Percentiles rank a stretch among this genome's conserved stretches.
These are phyloP conservation scores for Priceomyces medius DNA, from an alignment of 805 yeast species.

Conservation along the genomic window DNA sequence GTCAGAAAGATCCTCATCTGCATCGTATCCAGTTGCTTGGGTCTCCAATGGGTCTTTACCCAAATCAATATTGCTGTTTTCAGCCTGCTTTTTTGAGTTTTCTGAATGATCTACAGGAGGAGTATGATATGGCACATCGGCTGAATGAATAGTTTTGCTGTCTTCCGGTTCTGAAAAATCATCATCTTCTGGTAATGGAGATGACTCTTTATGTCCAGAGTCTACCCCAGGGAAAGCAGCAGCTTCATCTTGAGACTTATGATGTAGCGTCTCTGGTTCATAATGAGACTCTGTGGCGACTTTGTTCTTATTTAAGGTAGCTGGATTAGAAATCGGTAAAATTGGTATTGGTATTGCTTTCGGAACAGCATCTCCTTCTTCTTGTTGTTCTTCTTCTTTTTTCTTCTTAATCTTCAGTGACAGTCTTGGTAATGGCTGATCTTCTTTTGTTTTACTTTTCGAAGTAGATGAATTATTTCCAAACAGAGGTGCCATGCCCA, in stretches of 20 bases:
- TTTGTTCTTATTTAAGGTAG: slow-evolving; percentile 18
- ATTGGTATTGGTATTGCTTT: slow-evolving; percentile 45
- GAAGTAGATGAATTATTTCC: slow-evolving; percentile 17
- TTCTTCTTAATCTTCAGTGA: background rate
- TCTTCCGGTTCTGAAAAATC: slow-evolving; percentile 19
- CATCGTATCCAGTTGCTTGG: slow-evolving; percentile 63
- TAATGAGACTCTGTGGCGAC: background rate
- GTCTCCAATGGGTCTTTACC: slow-evolving; percentile 15
- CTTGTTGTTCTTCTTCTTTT: background rate
- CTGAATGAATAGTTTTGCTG: background rate
- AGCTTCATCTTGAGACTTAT: background rate
- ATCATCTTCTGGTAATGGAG: slow-evolving; percentile 25
- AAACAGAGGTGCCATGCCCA: slow-evolving; percentile 50
- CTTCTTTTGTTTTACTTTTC: background rate
- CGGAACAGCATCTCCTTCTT: slow-evolving; percentile 18
- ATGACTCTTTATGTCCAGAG: slow-evolving; percentile 6
- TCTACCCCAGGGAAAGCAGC: background rate
- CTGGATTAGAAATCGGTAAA: slow-evolving; percentile 49
- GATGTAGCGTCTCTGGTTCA: background rate
- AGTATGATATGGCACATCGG: background rate
- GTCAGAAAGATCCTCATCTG: slow-evolving; percentile 55
- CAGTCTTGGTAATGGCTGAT: slow-evolving; percentile 1
- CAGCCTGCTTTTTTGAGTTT: background rate
- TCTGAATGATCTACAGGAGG: background rate
- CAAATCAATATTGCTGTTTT: slow-evolving; percentile 14